Evolutionary conservation across 768 basidiomycete species (phyloP).

Genomic region (Tulasnella sp.): DNA sequence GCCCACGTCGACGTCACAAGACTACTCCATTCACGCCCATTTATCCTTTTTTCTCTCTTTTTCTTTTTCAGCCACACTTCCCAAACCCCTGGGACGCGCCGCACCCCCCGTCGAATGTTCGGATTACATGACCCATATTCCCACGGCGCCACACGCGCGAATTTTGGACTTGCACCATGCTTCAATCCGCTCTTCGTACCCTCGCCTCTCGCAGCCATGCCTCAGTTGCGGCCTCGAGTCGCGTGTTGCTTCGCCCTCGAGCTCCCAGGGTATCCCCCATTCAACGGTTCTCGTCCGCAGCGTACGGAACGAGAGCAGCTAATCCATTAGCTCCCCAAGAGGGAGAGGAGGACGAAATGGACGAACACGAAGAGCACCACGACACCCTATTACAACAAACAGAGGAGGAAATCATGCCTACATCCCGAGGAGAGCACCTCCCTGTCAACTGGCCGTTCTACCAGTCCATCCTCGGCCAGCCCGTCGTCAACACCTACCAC

Average conservation of each 20-base stretch:
- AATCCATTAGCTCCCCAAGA: background rate
- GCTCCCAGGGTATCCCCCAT: background rate
- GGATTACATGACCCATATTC: background rate
- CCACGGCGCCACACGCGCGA: slow-evolving; percentile 1
- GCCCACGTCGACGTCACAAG: slow-evolving; percentile 2
- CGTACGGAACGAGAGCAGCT: background rate
- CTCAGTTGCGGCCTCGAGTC: background rate
- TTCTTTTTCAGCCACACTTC: background rate
- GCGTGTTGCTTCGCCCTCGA: background rate
- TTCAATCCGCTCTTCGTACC: background rate
- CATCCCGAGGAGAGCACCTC: background rate
- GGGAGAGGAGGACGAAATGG: background rate
- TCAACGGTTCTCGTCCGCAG: background rate
- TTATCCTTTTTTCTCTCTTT: no score
- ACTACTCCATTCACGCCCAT: background rate
- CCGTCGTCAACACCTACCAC: background rate
- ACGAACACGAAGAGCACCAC: background rate
- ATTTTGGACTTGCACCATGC: background rate
- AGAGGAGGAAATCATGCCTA: background rate
- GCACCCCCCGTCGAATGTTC: background rate
- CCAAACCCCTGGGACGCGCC: background rate
- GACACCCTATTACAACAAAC: background rate
- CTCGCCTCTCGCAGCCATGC: background rate
- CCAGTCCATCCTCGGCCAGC: slow-evolving; percentile 4
- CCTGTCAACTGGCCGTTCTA: background rate